These are phyloP conservation scores for Exophiala sp. DNA, from an alignment of 2,329 filamentous ascomycete genomes.

Conservation along the genomic window DNA sequence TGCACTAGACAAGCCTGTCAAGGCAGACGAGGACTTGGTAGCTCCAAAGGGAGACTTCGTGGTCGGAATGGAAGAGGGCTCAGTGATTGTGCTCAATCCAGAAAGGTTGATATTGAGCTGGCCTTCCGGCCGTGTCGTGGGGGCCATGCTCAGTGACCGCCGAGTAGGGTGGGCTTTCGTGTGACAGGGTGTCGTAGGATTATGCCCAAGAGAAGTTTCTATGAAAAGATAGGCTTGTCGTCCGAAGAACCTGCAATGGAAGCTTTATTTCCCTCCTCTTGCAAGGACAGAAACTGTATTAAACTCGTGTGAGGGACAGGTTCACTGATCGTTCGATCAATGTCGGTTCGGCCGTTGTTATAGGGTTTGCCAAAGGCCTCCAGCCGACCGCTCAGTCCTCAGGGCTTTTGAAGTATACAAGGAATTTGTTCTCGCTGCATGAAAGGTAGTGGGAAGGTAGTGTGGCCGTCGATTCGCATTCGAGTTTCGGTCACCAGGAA, in stretches of 20 bases:
- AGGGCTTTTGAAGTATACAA: no score
- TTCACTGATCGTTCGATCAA: no score
- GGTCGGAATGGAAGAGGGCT: slow-evolving; percentile 18
- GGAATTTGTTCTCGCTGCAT: no score
- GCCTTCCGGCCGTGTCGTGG: slow-evolving; percentile 21
- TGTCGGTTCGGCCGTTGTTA: no score
- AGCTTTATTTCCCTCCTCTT: no score
- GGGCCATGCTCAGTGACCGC: slow-evolving; percentile 19
- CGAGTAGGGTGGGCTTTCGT: no score
- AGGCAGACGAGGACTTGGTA: slow-evolving; percentile 23
- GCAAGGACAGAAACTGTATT: no score
- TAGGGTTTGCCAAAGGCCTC: no score
- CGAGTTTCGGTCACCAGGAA: background rate
- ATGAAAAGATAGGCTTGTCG: background rate
- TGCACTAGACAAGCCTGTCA: slow-evolving; percentile 50
- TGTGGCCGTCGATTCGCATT: background rate
- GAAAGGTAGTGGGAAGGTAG: no score
- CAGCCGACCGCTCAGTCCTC: no score
- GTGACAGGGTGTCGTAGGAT: background rate
- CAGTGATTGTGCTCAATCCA: slow-evolving; percentile 20
- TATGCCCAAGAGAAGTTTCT: background rate
- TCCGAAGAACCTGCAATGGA: no score
- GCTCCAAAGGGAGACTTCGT: slow-evolving; percentile 27
- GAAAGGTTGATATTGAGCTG: slow-evolving; percentile 28
- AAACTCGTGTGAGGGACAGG: no score